Conservation (phyloP, 2,329 filamentous ascomycete genomes). For the Aureobasidium melanogenum region DNA sequence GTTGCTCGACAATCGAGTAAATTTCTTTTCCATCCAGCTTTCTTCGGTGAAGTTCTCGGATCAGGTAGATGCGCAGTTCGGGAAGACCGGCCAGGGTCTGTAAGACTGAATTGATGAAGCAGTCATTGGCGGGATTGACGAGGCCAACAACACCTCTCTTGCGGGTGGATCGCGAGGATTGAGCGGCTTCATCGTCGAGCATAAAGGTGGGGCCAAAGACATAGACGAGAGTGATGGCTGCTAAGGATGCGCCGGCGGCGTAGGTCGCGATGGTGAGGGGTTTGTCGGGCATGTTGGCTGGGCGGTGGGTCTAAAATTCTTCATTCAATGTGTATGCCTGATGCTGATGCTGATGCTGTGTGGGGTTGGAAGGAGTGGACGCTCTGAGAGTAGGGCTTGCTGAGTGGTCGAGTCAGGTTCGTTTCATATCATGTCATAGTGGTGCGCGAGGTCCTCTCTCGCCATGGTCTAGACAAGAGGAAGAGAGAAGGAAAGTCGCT, state of each 20-base stretch:
- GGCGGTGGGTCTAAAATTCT: background rate
- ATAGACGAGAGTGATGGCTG: conserved; percentile 89
- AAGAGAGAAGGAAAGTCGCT: background rate
- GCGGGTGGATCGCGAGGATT: conserved; percentile 48
- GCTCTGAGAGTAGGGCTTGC: background rate
- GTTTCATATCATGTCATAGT: background rate
- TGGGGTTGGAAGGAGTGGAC: background rate
- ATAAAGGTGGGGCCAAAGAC: conserved; percentile 97
- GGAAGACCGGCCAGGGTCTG: conserved; percentile 86
- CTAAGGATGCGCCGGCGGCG: conserved; percentile 88
- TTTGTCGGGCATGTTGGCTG: conserved; percentile 63
- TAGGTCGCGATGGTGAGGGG: conserved; percentile 79
- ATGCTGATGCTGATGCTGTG: background rate
- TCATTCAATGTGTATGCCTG: background rate
- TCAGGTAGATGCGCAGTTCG: conserved; percentile 83
- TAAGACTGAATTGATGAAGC: conserved; percentile 82
- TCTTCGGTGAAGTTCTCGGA: conserved; percentile 79
- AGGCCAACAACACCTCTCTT: conserved; percentile 87
- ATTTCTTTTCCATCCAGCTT: conserved; percentile 68
- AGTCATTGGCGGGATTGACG: conserved; percentile 78
- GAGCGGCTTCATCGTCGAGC: conserved; percentile 68
- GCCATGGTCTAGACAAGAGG: background rate
- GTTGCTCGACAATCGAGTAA: conserved; percentile 44
- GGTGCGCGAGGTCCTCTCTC: background rate
- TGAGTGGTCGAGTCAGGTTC: background rate